These are phyloP conservation scores for Candida frijolesensis DNA, from an alignment of 1,139 yeast genomes.

Conservation along the genomic window DNA sequence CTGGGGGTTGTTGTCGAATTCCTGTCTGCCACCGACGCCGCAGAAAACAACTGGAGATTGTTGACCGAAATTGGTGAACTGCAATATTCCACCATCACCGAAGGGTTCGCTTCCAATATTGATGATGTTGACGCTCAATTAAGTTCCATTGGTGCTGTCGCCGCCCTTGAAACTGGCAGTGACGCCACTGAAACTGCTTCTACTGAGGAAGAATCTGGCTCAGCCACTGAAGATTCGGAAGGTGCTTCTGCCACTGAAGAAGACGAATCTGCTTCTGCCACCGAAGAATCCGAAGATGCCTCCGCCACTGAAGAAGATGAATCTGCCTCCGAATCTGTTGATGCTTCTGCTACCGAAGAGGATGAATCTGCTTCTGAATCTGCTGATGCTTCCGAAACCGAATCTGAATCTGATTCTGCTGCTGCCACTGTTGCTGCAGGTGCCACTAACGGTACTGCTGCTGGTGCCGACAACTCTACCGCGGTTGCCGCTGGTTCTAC, in stretches of 20 bases:
- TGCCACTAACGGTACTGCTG: constrained; percentile 1
- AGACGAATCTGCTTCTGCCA: constrained; percentile 1
- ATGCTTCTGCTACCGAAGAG: not conserved
- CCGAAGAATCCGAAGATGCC: constrained; percentile 1
- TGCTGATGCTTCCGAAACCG: constrained; percentile 2
- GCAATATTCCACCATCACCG: constrained; percentile 16
- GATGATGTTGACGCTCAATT: constrained; percentile 16
- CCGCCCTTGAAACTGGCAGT: constrained; percentile 12
- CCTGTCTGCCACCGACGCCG: constrained; percentile 13
- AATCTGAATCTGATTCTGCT: constrained; percentile 7
- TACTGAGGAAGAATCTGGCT: constrained; percentile 1
- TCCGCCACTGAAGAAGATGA: not conserved
- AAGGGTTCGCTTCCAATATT: constrained; percentile 16
- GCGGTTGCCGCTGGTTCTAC: constrained; percentile 10
- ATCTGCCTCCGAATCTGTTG: not conserved
- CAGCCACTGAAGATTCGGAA: not conserved
- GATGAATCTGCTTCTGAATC: constrained; percentile 4
- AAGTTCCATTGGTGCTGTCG: constrained; percentile 4
- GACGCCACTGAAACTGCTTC: constrained; percentile 6
- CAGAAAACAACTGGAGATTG: constrained; percentile 11
- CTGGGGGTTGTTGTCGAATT: constrained; percentile 18
- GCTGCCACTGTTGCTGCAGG: constrained; percentile 13
- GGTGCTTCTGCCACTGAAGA: constrained; percentile 13
- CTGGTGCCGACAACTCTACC: constrained; percentile 6
- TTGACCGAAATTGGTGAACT: constrained; percentile 19